Evolutionary conservation across 1,284 basidiomycete species (phyloP), one percentile per base, ranked within the genome.

Genomic region (Hortiboletus rubellus): DNA sequence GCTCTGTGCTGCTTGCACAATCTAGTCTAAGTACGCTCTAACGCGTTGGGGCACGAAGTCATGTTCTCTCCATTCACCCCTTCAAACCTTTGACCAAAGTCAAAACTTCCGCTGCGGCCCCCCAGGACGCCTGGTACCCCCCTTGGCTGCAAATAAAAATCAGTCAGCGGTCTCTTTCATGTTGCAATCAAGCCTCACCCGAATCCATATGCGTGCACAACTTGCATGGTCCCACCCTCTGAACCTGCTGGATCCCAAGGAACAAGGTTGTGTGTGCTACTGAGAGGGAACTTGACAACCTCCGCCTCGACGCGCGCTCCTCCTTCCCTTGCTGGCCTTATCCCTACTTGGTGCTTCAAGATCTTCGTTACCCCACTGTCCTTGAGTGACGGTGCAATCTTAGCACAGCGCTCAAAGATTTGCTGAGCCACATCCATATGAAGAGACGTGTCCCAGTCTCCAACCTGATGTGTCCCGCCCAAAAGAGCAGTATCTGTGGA

Each of bases 151-250:
- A 40, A 69, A 66, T 47, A 18, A 22, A 18, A 46, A 27, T 58
- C 0, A 53, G 46, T 42, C 65, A 41, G 17, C 22, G 15, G 52
- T 43, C 34, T 24, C 50, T 33, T 36, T 30, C 6, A 52, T 12
- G 53, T 41, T 42, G n/a, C 3, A 40, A 42, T 14, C 2, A 46
- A 9, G 38, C 61, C 80, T 31, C 66, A 82, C 71, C 84, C 86
- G 46, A 86, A 82, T 5, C 86, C 85, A 66, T 89, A 88, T 24
- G 83, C 82, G 69, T 88, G 86, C 24, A 87, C 77, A 3, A 87
- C 77, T 10, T 72, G 73, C 48, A 80, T 75, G 37, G 68, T 67
- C 51, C 75, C 73, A 51, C 52, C 56, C 44, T 61, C 60, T 37
- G 58, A 54, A 41, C 55, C 54, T 53, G 55, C 46, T 17, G 56